These are phyloP conservation scores for Porphyrellus sp. DNA, from an alignment of 1,284 basidiomycete species.

Conservation along the genomic window DNA sequence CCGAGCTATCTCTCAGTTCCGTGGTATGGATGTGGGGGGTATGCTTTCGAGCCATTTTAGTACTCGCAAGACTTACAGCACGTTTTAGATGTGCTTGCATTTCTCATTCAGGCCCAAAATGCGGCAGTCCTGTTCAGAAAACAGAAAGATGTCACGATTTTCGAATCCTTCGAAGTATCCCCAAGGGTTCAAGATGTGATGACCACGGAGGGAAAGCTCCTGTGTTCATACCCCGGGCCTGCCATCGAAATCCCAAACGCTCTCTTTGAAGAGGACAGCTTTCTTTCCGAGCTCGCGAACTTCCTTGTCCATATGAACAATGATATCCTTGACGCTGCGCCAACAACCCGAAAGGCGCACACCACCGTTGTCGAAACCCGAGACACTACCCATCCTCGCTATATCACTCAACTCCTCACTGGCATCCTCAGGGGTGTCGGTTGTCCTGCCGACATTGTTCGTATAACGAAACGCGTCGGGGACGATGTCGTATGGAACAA, in stretches of 20 bases:
- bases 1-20: constrained; percentile 11
- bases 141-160: constrained; percentile 16
- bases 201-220: constrained; percentile 33
- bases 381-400: constrained; percentile 33
- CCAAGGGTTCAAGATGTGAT: constrained; percentile 19
- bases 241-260: constrained; percentile 27
- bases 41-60: background rate
- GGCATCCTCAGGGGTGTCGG: background rate
- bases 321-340: constrained; percentile 15
- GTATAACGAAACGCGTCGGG: background rate
- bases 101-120: constrained; percentile 38
- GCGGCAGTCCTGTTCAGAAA: constrained; percentile 37
- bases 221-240: constrained; percentile 37
- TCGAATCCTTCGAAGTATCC: constrained; percentile 37
- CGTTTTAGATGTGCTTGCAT: constrained; percentile 24
- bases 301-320: constrained; percentile 34
- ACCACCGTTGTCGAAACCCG: constrained; percentile 4
- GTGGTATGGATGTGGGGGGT: constrained; percentile 20
- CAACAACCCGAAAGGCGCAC: constrained; percentile 9
- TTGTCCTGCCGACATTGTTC: background rate
- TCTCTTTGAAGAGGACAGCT: constrained; percentile 5
- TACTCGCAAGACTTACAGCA: background rate
- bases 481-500: constrained; percentile 35
- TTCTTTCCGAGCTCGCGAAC: constrained; percentile 25
- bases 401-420: constrained; percentile 35